Percentiles rank a stretch among this genome's conserved stretches.
Evolutionary conservation across 2,329 filamentous ascomycete genomes (phyloP).

Genomic region (Diaporthe amygdali): DNA sequence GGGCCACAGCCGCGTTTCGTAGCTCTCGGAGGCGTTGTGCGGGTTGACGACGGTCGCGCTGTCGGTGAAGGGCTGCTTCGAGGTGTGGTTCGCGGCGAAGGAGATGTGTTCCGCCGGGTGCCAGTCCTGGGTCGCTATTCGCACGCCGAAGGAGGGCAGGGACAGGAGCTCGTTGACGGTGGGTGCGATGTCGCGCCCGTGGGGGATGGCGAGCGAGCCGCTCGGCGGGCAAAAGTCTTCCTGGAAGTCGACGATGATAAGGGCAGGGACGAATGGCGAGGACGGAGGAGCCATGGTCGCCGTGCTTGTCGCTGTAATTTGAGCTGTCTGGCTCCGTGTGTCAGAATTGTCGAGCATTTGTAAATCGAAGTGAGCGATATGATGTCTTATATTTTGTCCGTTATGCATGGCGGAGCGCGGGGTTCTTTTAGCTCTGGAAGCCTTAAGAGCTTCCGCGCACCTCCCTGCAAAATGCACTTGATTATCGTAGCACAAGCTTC

Average conservation of each 20-base stretch:
- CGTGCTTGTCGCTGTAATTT: neutral
- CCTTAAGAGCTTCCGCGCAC: neutral
- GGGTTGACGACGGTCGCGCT: constrained; percentile 71
- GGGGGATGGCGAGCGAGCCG: constrained; percentile 82
- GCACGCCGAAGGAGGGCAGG: constrained; percentile 72
- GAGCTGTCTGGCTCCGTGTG: neutral
- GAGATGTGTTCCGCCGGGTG: constrained; percentile 86
- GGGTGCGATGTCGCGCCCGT: constrained; percentile 72
- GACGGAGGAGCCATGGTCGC: constrained; percentile 10
- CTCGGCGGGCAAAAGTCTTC: constrained; percentile 92
- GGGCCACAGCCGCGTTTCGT: constrained; percentile 82
- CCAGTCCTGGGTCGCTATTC: constrained; percentile 90
- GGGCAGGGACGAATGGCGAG: constrained; percentile 50
- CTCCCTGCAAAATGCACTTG: neutral
- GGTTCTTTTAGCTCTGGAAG: neutral
- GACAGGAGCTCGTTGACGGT: constrained; percentile 76
- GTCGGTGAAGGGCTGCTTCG: constrained; percentile 72
- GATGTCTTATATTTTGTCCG: too few relatives aligned
- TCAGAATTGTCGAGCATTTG: too few relatives aligned
- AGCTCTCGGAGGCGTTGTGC: constrained; percentile 63
- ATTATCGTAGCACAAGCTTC: neutral
- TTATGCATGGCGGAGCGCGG: neutral
- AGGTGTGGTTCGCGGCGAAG: constrained; percentile 79
- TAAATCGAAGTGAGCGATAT: neutral
- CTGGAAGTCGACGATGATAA: constrained; percentile 85